Evolutionary conservation across 2,329 filamentous ascomycete species (phyloP).

Genomic region (Herpotrichia juniperi): DNA sequence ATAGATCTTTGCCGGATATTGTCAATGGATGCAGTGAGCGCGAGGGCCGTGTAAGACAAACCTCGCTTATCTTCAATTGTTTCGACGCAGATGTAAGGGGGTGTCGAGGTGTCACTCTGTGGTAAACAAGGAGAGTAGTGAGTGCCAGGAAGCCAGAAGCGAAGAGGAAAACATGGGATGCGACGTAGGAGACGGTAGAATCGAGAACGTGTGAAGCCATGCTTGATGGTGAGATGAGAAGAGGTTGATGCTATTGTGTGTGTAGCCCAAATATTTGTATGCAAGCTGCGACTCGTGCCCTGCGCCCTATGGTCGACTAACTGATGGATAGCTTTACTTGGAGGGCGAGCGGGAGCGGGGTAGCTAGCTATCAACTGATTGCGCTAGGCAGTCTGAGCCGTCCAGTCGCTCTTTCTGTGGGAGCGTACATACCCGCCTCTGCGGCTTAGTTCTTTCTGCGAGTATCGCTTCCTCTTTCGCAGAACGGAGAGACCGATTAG

Average conservation of each 20-base stretch:
- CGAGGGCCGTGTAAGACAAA: background rate
- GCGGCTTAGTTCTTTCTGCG: too few species aligned
- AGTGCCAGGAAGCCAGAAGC: background rate
- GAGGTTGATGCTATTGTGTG: background rate
- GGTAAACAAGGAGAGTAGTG: background rate
- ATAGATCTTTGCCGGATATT: conserved; percentile 44
- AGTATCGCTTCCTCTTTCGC: too few species aligned
- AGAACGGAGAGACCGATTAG: too few species aligned
- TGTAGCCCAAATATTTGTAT: background rate
- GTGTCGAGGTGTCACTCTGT: background rate
- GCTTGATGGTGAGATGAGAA: background rate
- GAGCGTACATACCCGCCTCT: too few species aligned
- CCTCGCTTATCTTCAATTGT: conserved; percentile 15
- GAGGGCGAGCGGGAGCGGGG: conserved; percentile 1
- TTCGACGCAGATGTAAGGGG: background rate
- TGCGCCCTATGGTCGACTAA: background rate
- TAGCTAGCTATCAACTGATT: too few species aligned
- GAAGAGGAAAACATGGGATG: background rate
- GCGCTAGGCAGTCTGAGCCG: too few species aligned
- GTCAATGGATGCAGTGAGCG: background rate
- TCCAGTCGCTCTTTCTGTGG: too few species aligned
- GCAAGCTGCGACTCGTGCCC: background rate
- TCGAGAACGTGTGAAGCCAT: background rate
- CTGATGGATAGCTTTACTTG: background rate
- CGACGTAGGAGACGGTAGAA: background rate